These are phyloP conservation scores for Ogataea parapolymorpha DNA, from an alignment of 805 yeast genomes.

Conservation along the genomic window DNA sequence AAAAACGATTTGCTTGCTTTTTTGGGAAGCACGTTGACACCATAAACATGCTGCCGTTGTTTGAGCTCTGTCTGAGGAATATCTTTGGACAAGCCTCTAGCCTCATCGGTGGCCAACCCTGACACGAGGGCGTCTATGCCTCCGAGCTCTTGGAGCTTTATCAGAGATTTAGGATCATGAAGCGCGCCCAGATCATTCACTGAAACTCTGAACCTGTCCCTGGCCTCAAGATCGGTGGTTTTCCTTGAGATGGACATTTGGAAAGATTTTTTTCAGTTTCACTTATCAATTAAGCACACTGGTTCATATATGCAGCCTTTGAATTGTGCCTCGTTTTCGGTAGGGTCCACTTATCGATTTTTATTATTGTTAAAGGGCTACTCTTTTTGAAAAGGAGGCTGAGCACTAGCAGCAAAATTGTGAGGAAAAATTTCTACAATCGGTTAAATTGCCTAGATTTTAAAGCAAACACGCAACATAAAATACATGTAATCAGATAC, in stretches of 20 bases:
- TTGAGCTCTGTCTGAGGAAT: conserved; percentile 30
- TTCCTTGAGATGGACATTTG: conserved; percentile 8
- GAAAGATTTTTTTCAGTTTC: not conserved
- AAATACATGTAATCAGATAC: conserved; percentile 3
- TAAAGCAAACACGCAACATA: conserved; percentile 1
- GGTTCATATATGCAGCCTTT: not conserved
- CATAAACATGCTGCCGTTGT: conserved; percentile 50
- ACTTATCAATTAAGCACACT: not conserved
- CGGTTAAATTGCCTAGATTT: not conserved
- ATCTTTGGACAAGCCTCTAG: conserved; percentile 39
- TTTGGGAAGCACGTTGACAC: conserved; percentile 70
- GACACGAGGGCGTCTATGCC: conserved; percentile 38
- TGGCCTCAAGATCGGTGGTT: conserved; percentile 16
- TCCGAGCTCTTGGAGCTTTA: conserved; percentile 40
- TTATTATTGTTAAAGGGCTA: not conserved
- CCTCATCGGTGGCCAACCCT: conserved; percentile 35
- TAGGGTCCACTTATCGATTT: conserved; percentile 5
- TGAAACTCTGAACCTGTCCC: conserved; percentile 22
- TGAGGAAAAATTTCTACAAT: not conserved
- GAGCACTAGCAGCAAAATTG: conserved; percentile 2
- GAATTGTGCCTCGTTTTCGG: conserved; percentile 2
- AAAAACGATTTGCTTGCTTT: conserved; percentile 67
- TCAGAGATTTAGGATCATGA: conserved; percentile 63
- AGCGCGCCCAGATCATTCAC: conserved; percentile 41
- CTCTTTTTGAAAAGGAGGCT: conserved; percentile 8